phyloP scores from a whole-genome alignment of 2,329 filamentous ascomycete genomes.

The Thielaviopsis musarum region DNA sequence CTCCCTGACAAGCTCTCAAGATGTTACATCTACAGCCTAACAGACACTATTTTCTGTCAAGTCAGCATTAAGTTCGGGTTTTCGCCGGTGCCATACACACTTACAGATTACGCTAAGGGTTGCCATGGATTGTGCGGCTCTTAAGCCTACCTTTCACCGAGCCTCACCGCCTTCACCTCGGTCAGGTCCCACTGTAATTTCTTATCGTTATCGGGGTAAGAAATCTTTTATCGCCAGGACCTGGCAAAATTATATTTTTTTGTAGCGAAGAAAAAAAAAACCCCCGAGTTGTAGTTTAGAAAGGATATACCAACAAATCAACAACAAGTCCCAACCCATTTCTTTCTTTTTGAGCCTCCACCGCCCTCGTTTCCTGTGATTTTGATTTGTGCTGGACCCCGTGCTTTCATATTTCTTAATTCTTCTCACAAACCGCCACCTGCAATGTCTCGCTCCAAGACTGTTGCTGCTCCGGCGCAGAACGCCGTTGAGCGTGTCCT shows the following conservation, averaged over 20 bases:
- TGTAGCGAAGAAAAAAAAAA: not conserved
- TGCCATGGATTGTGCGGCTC: not conserved
- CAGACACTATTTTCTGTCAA: not conserved
- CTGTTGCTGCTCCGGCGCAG: conserved; percentile 7
- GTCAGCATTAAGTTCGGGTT: not conserved
- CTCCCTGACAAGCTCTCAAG: not conserved
- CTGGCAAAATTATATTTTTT: conserved; percentile 9
- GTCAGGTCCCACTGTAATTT: conserved; percentile 4
- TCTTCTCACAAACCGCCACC: not conserved
- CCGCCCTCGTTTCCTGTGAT: not conserved
- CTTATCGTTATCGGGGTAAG: conserved; percentile 11
- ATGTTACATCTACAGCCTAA: not conserved
- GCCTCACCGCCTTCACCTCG: not conserved
- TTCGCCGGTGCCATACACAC: not conserved
- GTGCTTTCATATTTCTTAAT: not conserved
- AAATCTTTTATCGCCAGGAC: conserved; percentile 12
- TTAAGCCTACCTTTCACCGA: not conserved
- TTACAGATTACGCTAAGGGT: too few relatives aligned
- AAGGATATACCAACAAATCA: not conserved
- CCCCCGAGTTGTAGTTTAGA: not conserved
- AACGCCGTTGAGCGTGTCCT: not conserved
- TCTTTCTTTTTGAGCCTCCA: not conserved
- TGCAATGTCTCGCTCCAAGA: conserved; percentile 10
- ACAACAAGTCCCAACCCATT: not conserved
- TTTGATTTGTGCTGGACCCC: not conserved